A percentile compares a stretch with the other conserved stretches of the same genome.
These are phyloP conservation scores for Fusarium sp. DNA, from an alignment of 2,329 filamentous ascomycete species.

Conservation along the genomic window DNA sequence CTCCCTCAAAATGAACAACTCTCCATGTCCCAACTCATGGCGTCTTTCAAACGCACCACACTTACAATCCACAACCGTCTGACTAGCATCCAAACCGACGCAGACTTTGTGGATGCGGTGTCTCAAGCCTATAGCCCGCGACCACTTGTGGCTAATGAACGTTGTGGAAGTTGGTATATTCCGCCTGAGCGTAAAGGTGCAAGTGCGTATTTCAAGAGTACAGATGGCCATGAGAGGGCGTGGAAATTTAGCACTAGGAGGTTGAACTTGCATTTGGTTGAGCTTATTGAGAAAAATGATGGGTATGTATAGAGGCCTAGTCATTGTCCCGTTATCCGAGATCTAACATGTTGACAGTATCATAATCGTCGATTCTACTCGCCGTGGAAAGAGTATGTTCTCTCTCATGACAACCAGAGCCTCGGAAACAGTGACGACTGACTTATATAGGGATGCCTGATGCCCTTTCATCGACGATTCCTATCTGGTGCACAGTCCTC, in stretches of 20 bases:
- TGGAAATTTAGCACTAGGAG: slow-evolving; percentile 91
- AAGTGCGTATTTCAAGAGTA: slow-evolving; percentile 97
- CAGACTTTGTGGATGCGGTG: slow-evolving; percentile 75
- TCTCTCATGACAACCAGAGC: neutral
- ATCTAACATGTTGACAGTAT: slow-evolving; percentile 57
- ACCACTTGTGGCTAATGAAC: slow-evolving; percentile 89
- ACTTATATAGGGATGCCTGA: slow-evolving; percentile 80
- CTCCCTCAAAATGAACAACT: slow-evolving; percentile 69
- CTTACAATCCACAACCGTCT: slow-evolving; percentile 86
- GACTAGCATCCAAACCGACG: slow-evolving; percentile 79
- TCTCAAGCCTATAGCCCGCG: slow-evolving; percentile 62
- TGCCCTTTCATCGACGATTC: slow-evolving; percentile 91
- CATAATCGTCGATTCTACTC: slow-evolving; percentile 92
- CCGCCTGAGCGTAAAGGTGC: slow-evolving; percentile 70
- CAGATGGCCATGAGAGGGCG: slow-evolving; percentile 89
- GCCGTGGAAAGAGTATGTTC: slow-evolving; percentile 81
- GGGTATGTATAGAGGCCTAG: slow-evolving; percentile 62
- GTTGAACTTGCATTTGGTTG: slow-evolving; percentile 84
- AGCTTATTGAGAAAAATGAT: slow-evolving; percentile 71
- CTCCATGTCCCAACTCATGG: slow-evolving; percentile 76
- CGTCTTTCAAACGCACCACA: slow-evolving; percentile 78
- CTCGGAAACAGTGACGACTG: neutral
- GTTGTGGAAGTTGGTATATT: slow-evolving; percentile 97
- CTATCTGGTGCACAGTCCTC: slow-evolving; percentile 91
- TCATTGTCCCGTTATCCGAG: neutral